Conservation (phyloP, 768 basidiomycete species). For the Postia placenta region DNA sequence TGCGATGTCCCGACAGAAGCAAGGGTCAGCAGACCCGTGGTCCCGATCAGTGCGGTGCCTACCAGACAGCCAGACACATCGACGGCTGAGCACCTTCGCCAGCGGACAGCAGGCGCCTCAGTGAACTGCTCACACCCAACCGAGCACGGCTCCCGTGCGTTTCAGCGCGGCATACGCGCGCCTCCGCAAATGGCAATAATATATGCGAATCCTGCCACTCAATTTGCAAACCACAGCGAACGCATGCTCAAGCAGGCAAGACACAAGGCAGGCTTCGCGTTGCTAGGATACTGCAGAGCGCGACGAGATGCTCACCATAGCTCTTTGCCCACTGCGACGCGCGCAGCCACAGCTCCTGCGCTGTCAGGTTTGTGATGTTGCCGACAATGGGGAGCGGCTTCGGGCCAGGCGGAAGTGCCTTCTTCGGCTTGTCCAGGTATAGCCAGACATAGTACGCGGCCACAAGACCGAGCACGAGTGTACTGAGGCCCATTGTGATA, state of each 20-base stretch:
- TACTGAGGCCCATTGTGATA: slow-evolving; percentile 1
- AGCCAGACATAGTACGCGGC: slow-evolving; percentile 11
- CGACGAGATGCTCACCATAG: slow-evolving; percentile 42
- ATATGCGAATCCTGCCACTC: no score
- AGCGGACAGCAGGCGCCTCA: no score
- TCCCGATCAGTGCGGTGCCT: no score
- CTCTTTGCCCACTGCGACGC: slow-evolving; percentile 54
- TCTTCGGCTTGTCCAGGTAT: slow-evolving; percentile 10
- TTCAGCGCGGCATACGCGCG: no score
- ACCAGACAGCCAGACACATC: no score
- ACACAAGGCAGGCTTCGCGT: background rate
- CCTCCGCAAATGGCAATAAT: no score
- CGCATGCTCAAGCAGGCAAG: background rate
- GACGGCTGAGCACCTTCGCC: no score
- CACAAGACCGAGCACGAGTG: background rate
- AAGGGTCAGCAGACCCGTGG: no score
- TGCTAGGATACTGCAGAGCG: background rate
- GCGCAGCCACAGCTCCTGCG: slow-evolving; percentile 61
- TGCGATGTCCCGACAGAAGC: no score
- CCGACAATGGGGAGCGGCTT: slow-evolving; percentile 59
- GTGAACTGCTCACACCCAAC: no score
- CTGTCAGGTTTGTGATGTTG: slow-evolving; percentile 53
- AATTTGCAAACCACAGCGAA: background rate
- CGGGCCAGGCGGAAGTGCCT: slow-evolving; percentile 60
- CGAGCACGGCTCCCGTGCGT: no score